Evolutionary conservation across 441 rosid genomes (phyloP).

Genomic region (Rhodomyrtus psidioides): DNA sequence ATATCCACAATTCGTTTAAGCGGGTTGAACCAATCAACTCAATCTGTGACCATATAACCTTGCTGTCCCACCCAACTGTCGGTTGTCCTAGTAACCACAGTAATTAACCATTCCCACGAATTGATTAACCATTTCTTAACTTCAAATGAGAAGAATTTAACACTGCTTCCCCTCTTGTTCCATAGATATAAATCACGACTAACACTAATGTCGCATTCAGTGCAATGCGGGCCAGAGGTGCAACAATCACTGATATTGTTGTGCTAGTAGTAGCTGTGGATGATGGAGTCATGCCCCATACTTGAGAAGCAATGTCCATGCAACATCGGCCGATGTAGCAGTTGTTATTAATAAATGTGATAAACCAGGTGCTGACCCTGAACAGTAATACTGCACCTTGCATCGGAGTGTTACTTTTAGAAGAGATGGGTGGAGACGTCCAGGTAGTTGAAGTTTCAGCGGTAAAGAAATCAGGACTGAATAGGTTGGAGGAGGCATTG

Average conservation of each 20-base stretch:
- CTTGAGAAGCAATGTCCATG: conserved; percentile 87
- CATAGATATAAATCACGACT: too few species aligned
- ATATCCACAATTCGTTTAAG: too few species aligned
- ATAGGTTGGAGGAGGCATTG: conserved; percentile 76
- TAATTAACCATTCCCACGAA: too few species aligned
- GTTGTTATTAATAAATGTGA: conserved; percentile 89
- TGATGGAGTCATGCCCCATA: conserved; percentile 97
- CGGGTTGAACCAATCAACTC: too few species aligned
- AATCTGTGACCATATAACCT: too few species aligned
- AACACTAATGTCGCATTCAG: conserved; percentile 92
- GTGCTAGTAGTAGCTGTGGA: conserved; percentile 95
- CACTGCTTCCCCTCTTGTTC: too few species aligned
- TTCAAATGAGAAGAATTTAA: too few species aligned
- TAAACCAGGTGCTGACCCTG: conserved; percentile 76
- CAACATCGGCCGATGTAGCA: conserved; percentile 77
- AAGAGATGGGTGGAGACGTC: conserved; percentile 89
- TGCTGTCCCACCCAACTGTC: too few species aligned
- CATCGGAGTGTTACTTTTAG: conserved; percentile 68
- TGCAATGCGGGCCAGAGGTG: conserved; percentile 94
- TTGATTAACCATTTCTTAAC: too few species aligned
- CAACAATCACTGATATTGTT: conserved; percentile 83
- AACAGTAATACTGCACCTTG: conserved; percentile 81
- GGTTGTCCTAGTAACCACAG: too few species aligned
- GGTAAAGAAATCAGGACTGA: conserved; percentile 63
- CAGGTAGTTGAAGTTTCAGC: conserved; percentile 94